Percentiles rank a stretch among this genome's conserved stretches.
phyloP scores from a whole-genome alignment of 345 rosid genomes.

The Fremontodendron californicum region DNA sequence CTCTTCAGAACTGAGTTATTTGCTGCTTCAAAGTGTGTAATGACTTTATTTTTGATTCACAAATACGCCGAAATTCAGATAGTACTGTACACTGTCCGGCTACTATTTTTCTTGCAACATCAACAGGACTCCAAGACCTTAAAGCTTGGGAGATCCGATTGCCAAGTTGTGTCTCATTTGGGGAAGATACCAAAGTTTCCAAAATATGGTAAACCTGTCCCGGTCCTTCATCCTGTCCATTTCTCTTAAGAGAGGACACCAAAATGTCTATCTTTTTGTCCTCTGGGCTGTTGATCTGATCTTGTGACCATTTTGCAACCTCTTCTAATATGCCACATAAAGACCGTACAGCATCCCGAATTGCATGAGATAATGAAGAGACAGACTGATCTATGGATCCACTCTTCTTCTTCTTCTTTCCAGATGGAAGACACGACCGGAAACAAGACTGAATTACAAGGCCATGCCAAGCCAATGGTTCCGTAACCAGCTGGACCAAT shows the following conservation, averaged over 20 bases:
- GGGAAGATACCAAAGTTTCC: conserved; percentile 37
- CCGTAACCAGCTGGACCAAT: conserved; percentile 63
- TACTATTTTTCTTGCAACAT: conserved; percentile 52
- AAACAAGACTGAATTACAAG: conserved; percentile 71
- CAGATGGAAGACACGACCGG: conserved; percentile 66
- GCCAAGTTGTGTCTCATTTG: conserved; percentile 50
- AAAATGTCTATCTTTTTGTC: conserved; percentile 46
- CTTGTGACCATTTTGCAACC: conserved; percentile 45
- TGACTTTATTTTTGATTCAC: conserved; percentile 55
- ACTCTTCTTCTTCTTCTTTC: conserved; percentile 89
- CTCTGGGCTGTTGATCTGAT: conserved; percentile 46
- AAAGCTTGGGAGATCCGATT: conserved; percentile 50
- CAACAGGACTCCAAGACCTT: conserved; percentile 55
- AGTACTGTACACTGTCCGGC: conserved; percentile 37
- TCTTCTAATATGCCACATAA: conserved; percentile 40
- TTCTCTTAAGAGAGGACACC: conserved; percentile 38
- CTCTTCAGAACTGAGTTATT: conserved; percentile 35
- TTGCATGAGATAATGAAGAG: conserved; percentile 31
- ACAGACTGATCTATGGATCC: conserved; percentile 46
- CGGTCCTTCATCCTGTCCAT: conserved; percentile 49
- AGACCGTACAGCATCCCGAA: conserved; percentile 52
- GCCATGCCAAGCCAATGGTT: conserved; percentile 86
- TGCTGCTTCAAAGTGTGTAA: conserved; percentile 41
- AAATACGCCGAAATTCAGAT: conserved; percentile 46
- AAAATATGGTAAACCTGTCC: conserved; percentile 57